Conservation (phyloP, 2,329 filamentous ascomycete species). For the Emydomyces testavorans region DNA sequence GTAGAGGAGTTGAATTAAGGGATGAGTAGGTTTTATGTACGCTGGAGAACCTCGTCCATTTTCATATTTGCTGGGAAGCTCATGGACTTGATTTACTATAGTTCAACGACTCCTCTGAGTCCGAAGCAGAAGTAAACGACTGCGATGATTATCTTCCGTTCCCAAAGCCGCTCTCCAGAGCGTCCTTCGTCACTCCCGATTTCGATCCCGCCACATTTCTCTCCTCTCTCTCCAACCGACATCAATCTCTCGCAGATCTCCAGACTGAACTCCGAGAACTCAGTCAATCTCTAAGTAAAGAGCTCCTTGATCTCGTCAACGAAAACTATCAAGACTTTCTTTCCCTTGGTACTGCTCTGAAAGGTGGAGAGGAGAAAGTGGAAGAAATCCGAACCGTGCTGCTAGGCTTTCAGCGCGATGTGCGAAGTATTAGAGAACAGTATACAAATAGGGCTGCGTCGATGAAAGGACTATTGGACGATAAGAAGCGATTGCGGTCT, state of each 20-base stretch:
- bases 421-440: constrained; percentile 58
- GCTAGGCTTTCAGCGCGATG: constrained; percentile 70
- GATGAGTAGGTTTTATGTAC: constrained; percentile 17
- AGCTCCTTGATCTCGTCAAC: constrained; percentile 90
- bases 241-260: constrained; percentile 92
- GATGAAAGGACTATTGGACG: constrained; percentile 49
- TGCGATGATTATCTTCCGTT: constrained; percentile 69
- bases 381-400: constrained; percentile 82
- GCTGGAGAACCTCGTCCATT: not conserved
- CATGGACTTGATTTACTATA: constrained; percentile 17
- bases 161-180: constrained; percentile 68
- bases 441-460: constrained; percentile 55
- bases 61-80: not conserved
- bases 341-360: constrained; percentile 65
- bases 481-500: constrained; percentile 53
- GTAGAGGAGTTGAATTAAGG: not conserved
- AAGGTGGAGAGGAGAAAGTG: constrained; percentile 80
- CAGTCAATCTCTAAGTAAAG: constrained; percentile 65
- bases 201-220: constrained; percentile 79
- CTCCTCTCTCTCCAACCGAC: constrained; percentile 68
- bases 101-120: constrained; percentile 38
- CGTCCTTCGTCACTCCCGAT: constrained; percentile 63
- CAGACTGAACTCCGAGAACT: constrained; percentile 74
- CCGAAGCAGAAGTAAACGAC: constrained; percentile 34
- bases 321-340: constrained; percentile 89